Percentiles rank a stretch among this genome's conserved stretches.
These are phyloP conservation scores for Fusarium luffae DNA, from an alignment of 2,329 filamentous ascomycete species.

Conservation along the genomic window DNA sequence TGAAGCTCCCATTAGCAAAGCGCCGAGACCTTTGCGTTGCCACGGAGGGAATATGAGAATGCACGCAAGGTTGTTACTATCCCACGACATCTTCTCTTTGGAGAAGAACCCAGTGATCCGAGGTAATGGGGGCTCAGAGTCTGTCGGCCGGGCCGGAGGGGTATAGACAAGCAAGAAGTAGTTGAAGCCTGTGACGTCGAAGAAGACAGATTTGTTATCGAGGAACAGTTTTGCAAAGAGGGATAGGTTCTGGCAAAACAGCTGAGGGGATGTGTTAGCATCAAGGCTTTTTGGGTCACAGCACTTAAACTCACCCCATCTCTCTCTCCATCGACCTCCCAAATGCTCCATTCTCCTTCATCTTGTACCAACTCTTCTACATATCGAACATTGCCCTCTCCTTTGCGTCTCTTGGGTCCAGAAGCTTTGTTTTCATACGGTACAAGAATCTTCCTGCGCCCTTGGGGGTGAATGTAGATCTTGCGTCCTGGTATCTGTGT, in stretches of 20 bases:
- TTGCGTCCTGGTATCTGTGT: conserved; percentile 71
- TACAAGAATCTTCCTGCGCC: conserved; percentile 55
- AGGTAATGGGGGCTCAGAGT: conserved; percentile 49
- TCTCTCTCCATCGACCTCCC: conserved; percentile 91
- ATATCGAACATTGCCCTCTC: conserved; percentile 52
- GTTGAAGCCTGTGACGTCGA: conserved; percentile 92
- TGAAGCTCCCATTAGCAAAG: conserved; percentile 89
- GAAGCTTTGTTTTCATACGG: conserved; percentile 47
- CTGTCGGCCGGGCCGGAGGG: conserved; percentile 48
- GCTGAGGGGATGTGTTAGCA: conserved; percentile 52
- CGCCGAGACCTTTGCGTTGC: conserved; percentile 89
- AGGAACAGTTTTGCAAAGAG: conserved; percentile 98
- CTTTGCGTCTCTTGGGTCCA: conserved; percentile 53
- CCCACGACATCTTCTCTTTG: conserved; percentile 99
- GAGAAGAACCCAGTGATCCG: conserved; percentile 94
- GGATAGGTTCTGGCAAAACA: conserved; percentile 95
- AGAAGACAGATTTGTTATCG: conserved; percentile 98
- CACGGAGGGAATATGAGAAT: conserved; percentile 96
- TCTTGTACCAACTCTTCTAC: conserved; percentile 61
- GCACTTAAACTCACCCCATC: conserved; percentile 68
- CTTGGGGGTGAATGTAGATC: conserved; percentile 74
- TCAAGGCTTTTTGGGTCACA: background rate
- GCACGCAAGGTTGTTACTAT: conserved; percentile 96
- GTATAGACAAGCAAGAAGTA: conserved; percentile 92
- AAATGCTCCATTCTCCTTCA: conserved; percentile 83